Conservation (phyloP, 306 rosid species). For the Quercus agrifolia region DNA sequence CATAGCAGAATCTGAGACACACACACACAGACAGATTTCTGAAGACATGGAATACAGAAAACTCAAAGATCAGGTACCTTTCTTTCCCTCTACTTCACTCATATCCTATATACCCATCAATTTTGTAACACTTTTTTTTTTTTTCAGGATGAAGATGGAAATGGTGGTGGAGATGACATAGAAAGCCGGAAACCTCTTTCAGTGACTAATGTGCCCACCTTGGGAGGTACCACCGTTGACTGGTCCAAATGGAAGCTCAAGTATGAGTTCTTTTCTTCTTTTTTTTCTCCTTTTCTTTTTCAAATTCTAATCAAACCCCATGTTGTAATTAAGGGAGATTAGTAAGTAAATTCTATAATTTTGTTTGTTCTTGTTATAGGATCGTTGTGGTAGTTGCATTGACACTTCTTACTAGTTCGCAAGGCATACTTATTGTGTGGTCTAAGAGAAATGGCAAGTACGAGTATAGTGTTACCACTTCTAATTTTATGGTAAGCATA, state of each 20-base stretch:
- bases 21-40: no score
- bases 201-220: constrained; percentile 5
- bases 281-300: no score
- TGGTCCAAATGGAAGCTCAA: constrained; percentile 55
- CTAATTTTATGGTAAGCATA: constrained; percentile 64
- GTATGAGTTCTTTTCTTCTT: constrained; percentile 19
- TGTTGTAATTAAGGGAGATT: no score
- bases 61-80: constrained; percentile 65
- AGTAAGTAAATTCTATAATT: neutral
- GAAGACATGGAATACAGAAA: constrained; percentile 73
- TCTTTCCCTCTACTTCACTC: neutral
- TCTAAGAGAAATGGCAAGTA: constrained; percentile 92
- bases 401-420: constrained; percentile 88
- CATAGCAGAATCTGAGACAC: no score
- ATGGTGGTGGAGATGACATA: constrained; percentile 21
- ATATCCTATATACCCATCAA: neutral
- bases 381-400: constrained; percentile 74
- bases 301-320: neutral
- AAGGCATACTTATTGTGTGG: constrained; percentile 93
- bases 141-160: constrained; percentile 20
- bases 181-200: constrained; percentile 15
- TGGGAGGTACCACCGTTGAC: constrained; percentile 35
- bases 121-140: neutral
- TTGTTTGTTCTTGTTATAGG: constrained; percentile 37
- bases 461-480: constrained; percentile 94